These are phyloP conservation scores for Pseudogymnoascus pannorum DNA, from an alignment of 2,329 filamentous ascomycete species.

Conservation along the genomic window DNA sequence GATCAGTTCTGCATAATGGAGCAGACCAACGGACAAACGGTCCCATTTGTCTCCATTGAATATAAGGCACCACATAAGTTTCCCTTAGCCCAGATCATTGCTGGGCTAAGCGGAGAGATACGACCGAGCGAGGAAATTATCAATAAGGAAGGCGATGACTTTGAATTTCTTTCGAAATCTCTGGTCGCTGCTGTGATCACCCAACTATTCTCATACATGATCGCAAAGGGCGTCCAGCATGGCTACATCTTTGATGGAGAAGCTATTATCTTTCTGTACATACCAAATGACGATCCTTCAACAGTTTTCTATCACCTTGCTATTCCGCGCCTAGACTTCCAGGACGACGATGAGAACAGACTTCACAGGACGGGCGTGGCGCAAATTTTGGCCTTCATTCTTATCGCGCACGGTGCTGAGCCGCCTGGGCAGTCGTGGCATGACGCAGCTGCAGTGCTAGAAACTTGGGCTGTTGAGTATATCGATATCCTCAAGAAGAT, in stretches of 20 bases:
- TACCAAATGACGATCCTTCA: slow-evolving; percentile 12
- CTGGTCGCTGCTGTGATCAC: slow-evolving; percentile 10
- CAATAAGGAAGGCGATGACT: slow-evolving; percentile 4
- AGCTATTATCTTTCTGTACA: slow-evolving; percentile 11
- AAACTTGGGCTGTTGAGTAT: slow-evolving; percentile 12
- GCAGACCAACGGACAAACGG: neutral
- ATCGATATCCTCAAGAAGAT: slow-evolving; percentile 10
- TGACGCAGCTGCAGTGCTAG: slow-evolving; percentile 19
- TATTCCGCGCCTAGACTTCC: slow-evolving; percentile 11
- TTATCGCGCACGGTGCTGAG: slow-evolving; percentile 28
- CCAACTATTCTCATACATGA: slow-evolving; percentile 13
- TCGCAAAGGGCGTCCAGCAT: slow-evolving; percentile 10
- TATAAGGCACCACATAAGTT: slow-evolving; percentile 36
- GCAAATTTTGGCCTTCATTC: slow-evolving; percentile 15
- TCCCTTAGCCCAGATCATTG: slow-evolving; percentile 21
- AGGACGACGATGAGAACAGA: slow-evolving; percentile 5
- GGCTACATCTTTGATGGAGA: slow-evolving; percentile 11
- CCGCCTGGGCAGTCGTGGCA: slow-evolving; percentile 29
- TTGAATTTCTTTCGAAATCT: neutral
- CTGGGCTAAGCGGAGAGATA: slow-evolving; percentile 22
- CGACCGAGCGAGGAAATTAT: slow-evolving; percentile 21
- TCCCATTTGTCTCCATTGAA: slow-evolving; percentile 27
- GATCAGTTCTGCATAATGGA: neutral
- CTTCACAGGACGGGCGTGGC: slow-evolving; percentile 10
- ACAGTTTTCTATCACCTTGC: slow-evolving; percentile 10